phyloP scores from a whole-genome alignment of 495 filamentous ascomycete species.

The Letharia lupina region DNA sequence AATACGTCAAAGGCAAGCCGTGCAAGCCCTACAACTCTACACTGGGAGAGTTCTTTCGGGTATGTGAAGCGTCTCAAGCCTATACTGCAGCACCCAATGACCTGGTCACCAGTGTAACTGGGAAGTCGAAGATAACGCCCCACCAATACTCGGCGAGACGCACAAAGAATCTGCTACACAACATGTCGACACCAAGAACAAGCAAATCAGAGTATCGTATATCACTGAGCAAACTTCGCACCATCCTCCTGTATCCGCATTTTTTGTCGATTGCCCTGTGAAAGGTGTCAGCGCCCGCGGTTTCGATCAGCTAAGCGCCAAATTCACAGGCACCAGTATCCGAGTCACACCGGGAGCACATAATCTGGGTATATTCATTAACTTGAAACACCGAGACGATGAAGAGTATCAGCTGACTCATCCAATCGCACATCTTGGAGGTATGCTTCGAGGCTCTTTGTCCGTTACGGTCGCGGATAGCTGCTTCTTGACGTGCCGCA shows the following conservation, averaged over 20 bases:
- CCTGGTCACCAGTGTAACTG: slow-evolving; percentile 64
- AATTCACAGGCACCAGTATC: slow-evolving; percentile 93
- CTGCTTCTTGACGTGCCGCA: slow-evolving; percentile 76
- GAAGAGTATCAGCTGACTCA: slow-evolving; percentile 94
- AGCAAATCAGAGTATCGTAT: slow-evolving; percentile 71
- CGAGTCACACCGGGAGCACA: slow-evolving; percentile 84
- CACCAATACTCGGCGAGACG: slow-evolving; percentile 38
- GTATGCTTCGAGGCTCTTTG: slow-evolving; percentile 72
- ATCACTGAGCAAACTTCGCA: slow-evolving; percentile 98
- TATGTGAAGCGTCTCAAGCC: slow-evolving; percentile 29
- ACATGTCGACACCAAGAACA: slow-evolving; percentile 36
- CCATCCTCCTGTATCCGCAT: slow-evolving; percentile 94
- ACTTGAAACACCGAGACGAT: slow-evolving; percentile 64
- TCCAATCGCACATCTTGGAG: slow-evolving; percentile 85
- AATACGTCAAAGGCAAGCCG: slow-evolving; percentile 96
- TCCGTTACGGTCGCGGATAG: slow-evolving; percentile 80
- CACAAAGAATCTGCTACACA: slow-evolving; percentile 29
- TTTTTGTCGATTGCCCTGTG: slow-evolving; percentile 86
- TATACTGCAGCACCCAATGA: slow-evolving; percentile 8
- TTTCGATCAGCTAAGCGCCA: slow-evolving; percentile 92
- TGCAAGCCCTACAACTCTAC: slow-evolving; percentile 98
- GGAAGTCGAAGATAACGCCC: slow-evolving; percentile 66
- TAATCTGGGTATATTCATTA: slow-evolving; percentile 94
- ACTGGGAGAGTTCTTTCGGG: slow-evolving; percentile 94
- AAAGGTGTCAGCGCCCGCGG: slow-evolving; percentile 83